Evolutionary conservation across 768 basidiomycete species (phyloP), one percentile per base, ranked within the genome.

Genomic region (Guyanaporus albipodus): DNA sequence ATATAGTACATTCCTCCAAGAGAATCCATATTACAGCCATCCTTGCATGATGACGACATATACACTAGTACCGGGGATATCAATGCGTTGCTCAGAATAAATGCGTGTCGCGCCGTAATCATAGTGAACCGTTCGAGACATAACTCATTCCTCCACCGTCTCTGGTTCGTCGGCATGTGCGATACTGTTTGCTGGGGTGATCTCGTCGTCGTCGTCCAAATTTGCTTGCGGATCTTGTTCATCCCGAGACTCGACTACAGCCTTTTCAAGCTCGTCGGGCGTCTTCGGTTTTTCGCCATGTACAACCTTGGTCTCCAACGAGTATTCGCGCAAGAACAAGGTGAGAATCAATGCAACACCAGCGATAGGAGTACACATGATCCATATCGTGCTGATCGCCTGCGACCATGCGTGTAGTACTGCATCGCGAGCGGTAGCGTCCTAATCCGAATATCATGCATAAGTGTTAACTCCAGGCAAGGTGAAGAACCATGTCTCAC

Each of bases 401-500:
- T 73, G 67, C n/a, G 85, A 74, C 64, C 80, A 87, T 0, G 83
- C 83, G 44, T 83, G 70, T 24, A 82, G 73, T 8, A 87, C 67
- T 31, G 71, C 69, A 28, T 69, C 55, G 11, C 80, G 80, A 23
- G 72, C 59, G 10, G 57, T 56, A 7, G 74, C 64, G 53, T 89
- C 74, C 80, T 83, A 9, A 7, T 24, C 14, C 3, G 3, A 34
- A 52, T 19, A n/a, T n/a, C n/a, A n/a, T 15, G 11, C 14, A 1
- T 8, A 11, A 1, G 15, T 58, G 6, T 6, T 22, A 11, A 18
- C 4, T n/a, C 19, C 0, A 24, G 17, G 8, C 12, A 24, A 24
- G 45, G 15, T 1, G 4, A 24, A 34, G 9, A 0, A 24, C 4
- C 0, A 8, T 8, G 5, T 21, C 60, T 51, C 32, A 63, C 63